Base-by-base conservation (phyloP, 352 stramenopile species). In the Plasmopara viticola region DNA sequence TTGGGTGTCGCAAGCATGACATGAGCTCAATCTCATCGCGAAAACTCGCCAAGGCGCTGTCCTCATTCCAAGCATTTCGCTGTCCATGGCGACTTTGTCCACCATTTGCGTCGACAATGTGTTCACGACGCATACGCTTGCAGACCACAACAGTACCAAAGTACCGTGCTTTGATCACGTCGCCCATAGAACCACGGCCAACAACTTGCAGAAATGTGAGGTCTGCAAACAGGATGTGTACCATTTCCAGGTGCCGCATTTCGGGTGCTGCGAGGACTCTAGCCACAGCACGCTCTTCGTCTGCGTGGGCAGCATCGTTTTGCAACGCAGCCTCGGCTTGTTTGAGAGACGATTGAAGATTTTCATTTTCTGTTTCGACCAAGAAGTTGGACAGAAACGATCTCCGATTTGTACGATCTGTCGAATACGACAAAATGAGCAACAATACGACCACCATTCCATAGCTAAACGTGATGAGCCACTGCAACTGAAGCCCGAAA, bases 81-180 rank as follows among this genome's bases (percentile, higher is more conserved):
- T 35, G 58, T 28, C 51, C 46, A 41, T 52, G 51, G 6, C 60
- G 60, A 55, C 60, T 62, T 17, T 43, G 48, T 10, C 45, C 35
- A 20, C 33, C 35, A 5, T 35, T 46, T 37, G 64, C 62, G 44
- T 82, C 68, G 2, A 82, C 80, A 58, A 95, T 91, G 45, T 85
- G 65, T 60, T 95, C 84, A 25, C 84, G 84, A 33, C 84, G 82
- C 65, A 95, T 89, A 33, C 84, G 80, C 51, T 95, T 95, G 64
- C 82, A 93, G 10, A 93, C 82, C 12, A 95, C 84, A 33, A 87
- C 70, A 1, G 84, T 95, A n/a, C 84, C 84, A 25, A 92, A 84
- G 50, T 92, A 93, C 46, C 78, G 80, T 39, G 84, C 82, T 60
- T 93, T 91, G 56, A 95, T 93, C n/a, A 95, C 84, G 51, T 93